Evolutionary conservation across 768 basidiomycete genomes (phyloP).

Genomic region (Pulveroboletus sp.): DNA sequence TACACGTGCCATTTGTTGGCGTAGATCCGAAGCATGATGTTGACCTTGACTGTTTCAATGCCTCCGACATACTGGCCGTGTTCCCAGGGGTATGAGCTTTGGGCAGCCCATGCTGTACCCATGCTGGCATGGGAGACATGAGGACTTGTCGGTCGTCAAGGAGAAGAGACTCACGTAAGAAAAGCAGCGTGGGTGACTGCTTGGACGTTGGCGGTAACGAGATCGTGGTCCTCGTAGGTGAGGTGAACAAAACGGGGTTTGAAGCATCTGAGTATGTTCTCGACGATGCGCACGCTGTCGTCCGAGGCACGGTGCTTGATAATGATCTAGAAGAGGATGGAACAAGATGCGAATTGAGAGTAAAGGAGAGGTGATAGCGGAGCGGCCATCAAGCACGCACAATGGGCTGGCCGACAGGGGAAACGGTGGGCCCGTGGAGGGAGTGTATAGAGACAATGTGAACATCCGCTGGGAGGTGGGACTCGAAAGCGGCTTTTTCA

Average conservation of each 20-base stretch:
- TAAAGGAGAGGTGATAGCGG: not conserved
- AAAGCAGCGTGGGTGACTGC: conserved; percentile 98
- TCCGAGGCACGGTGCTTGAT: conserved; percentile 81
- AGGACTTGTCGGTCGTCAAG: conserved; percentile 1
- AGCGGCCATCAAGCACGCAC: conserved; percentile 39
- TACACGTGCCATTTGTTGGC: conserved; percentile 99
- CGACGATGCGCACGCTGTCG: conserved; percentile 70
- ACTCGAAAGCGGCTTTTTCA: conserved; percentile 85
- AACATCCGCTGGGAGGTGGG: conserved; percentile 77
- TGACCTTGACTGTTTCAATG: conserved; percentile 95
- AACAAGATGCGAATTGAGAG: not conserved
- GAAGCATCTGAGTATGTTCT: conserved; percentile 75
- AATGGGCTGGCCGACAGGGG: conserved; percentile 83
- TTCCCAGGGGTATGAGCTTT: conserved; percentile 89
- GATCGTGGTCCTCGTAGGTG: conserved; percentile 94
- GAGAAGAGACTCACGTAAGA: conserved; percentile 58
- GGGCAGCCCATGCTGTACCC: conserved; percentile 92
- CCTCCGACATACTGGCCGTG: conserved; percentile 92
- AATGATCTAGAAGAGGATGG: conserved; percentile 54
- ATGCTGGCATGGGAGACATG: conserved; percentile 52
- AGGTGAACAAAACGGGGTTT: conserved; percentile 85
- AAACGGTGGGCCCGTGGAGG: conserved; percentile 88
- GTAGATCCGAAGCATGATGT: conserved; percentile 94
- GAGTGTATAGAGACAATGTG: conserved; percentile 93
- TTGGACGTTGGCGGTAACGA: conserved; percentile 96